Conservation (phyloP, 139 green algal genomes). For the Asterochloris sp. region DNA sequence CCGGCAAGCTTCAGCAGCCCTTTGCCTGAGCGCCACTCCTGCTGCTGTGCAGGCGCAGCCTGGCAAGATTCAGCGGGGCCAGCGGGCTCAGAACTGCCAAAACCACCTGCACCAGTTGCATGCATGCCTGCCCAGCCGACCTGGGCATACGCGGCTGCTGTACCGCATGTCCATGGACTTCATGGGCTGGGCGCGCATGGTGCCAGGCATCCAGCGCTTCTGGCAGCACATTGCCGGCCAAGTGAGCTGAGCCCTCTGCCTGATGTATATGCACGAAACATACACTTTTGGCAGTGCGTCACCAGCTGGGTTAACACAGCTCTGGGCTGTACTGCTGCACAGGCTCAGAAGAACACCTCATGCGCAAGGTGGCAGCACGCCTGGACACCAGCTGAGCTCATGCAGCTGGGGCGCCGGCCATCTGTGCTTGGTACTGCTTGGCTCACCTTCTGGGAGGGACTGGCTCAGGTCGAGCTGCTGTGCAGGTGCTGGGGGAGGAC, state of each 20-base stretch:
- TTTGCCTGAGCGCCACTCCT: not conserved
- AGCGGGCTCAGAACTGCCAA: constrained; percentile 66
- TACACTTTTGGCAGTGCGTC: not conserved
- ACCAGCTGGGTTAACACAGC: too few species aligned
- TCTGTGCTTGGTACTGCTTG: too few species aligned
- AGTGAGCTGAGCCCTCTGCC: not conserved
- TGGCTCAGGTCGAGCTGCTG: not conserved
- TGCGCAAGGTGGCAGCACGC: too few species aligned
- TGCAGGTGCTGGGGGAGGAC: constrained; percentile 95
- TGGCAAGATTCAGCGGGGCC: constrained; percentile 80
- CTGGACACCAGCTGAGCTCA: too few species aligned
- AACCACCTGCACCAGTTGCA: constrained; percentile 98
- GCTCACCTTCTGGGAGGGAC: too few species aligned
- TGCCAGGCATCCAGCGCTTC: constrained; percentile 84
- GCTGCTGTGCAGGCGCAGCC: constrained; percentile 71
- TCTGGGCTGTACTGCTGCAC: too few species aligned
- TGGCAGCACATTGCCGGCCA: constrained; percentile 82
- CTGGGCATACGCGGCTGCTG: constrained; percentile 87
- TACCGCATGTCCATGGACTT: constrained; percentile 99
- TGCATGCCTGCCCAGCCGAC: constrained; percentile 86
- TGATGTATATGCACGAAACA: too few species aligned
- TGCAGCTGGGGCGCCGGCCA: too few species aligned
- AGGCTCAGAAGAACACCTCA: too few species aligned
- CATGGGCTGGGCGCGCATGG: constrained; percentile 71
- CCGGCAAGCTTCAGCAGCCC: too few species aligned